Evolutionary conservation across 2,329 filamentous ascomycete species (phyloP), one percentile per base, ranked within the genome.

Genomic region (Ascocoryne sarcoides): DNA sequence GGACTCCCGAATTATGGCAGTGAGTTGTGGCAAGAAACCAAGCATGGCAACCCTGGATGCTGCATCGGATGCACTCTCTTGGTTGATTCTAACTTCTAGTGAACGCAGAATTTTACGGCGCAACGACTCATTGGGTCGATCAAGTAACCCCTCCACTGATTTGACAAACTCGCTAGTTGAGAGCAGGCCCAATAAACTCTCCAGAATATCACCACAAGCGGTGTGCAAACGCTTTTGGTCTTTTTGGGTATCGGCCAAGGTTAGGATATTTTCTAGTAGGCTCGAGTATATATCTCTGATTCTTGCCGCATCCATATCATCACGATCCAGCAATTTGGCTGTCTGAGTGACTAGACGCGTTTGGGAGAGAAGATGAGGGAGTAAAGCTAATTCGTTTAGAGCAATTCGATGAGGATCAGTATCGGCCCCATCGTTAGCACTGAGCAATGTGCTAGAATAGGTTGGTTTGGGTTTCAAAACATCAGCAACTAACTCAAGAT

Each of bases 111-210:
- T 85, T 64, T 85, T 89, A 49, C 83, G 79, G 1, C 84, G 83
- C 37, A 90, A 69, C 36, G 84, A 76, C 51, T 85, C 73, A 48
- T 87, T 80, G 4, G 84, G 78, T 36, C 82, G 76, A 50, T 84
- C 76, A 26, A 96, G 76, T 20, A 98, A 70, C 19, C 79, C 76
- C 58, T 94, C 85, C 30, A 93, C 82, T 8, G 88, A 84, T 59
- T 86, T 85, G 60, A 96, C 79, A 61, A 96, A 92, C 62, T 95
- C 87, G 38, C 79, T 73, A 3, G 90, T 88, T 0, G 89, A 90
- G 31, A 95, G 71, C 5, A 95, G 74, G 47, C 85, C 82, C 37
- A 98, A 71, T n/a, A 94, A 68, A 47, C 83, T 82, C 14, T 84
- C 79, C 35, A 96, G 70, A 1, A 86, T 75, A 42, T 84, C 76